These are phyloP conservation scores for Coprinopsis marcescibilis DNA, from an alignment of 768 basidiomycete species.

Conservation along the genomic window DNA sequence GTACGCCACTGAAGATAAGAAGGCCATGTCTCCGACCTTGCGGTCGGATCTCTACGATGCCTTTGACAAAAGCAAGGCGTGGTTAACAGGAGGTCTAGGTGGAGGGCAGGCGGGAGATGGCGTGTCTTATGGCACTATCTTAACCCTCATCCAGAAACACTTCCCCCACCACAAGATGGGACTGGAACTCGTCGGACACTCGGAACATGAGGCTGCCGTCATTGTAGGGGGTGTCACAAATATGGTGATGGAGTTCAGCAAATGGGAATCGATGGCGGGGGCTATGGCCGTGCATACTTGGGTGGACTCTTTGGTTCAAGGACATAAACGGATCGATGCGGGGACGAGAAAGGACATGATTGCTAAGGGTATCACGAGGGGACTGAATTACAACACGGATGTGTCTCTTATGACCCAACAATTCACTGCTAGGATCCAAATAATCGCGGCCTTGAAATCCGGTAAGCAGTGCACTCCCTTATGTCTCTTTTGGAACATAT, in stretches of 20 bases:
- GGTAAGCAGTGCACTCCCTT: constrained; percentile 26
- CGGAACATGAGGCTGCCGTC: constrained; percentile 42
- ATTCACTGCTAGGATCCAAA: constrained; percentile 49
- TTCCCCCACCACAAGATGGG: constrained; percentile 40
- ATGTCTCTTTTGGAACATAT: not conserved
- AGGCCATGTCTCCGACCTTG: constrained; percentile 42
- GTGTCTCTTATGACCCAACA: constrained; percentile 47
- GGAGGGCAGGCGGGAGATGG: constrained; percentile 49
- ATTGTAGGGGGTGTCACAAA: constrained; percentile 50
- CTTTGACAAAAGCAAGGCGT: constrained; percentile 41
- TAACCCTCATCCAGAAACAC: constrained; percentile 43
- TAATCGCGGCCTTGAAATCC: constrained; percentile 46
- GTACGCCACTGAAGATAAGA: constrained; percentile 31
- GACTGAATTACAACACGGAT: constrained; percentile 45
- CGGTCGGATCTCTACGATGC: constrained; percentile 46
- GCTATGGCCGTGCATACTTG: constrained; percentile 53
- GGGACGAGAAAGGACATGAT: constrained; percentile 34
- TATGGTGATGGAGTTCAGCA: constrained; percentile 49
- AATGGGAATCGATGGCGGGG: constrained; percentile 51
- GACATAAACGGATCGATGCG: constrained; percentile 27
- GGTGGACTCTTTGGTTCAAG: constrained; percentile 42
- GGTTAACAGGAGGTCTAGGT: constrained; percentile 34
- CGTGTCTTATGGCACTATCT: constrained; percentile 40
- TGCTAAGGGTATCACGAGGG: constrained; percentile 45
- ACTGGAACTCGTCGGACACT: constrained; percentile 40